Percentiles rank a stretch among this genome's conserved stretches.
phyloP scores from a whole-genome alignment of 2,329 filamentous ascomycete species.

The Huntiella moniliformis region DNA sequence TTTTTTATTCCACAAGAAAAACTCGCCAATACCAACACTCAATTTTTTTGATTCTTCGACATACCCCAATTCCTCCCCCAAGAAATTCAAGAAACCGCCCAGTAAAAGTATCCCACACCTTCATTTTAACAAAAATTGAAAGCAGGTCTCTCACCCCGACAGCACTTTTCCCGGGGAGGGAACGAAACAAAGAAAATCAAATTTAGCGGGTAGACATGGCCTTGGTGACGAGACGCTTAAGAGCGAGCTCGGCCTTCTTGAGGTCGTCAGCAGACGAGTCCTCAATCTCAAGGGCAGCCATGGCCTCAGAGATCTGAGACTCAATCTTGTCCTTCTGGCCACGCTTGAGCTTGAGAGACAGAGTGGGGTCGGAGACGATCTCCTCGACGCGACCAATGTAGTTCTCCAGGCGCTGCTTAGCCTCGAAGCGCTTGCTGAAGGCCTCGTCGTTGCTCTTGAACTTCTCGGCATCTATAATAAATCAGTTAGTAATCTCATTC shows the following conservation, averaged over 20 bases:
- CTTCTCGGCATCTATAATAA: slow-evolving; percentile 60
- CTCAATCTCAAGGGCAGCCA: slow-evolving; percentile 91
- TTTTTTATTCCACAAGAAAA: too few relatives aligned
- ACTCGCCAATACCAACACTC: too few relatives aligned
- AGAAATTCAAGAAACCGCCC: too few relatives aligned
- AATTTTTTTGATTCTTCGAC: too few relatives aligned
- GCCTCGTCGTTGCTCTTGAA: slow-evolving; percentile 97
- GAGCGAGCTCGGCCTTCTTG: slow-evolving; percentile 98
- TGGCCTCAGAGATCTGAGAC: slow-evolving; percentile 86
- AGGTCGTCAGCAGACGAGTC: slow-evolving; percentile 83
- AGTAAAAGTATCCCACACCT: too few relatives aligned
- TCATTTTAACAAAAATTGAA: not conserved
- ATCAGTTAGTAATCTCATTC: slow-evolving; percentile 8
- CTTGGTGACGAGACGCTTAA: slow-evolving; percentile 98
- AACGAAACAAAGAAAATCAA: not conserved
- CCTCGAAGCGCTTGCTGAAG: slow-evolving; percentile 98
- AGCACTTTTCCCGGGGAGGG: not conserved
- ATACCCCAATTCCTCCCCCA: too few relatives aligned
- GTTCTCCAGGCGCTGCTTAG: slow-evolving; percentile 95
- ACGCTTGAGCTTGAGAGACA: slow-evolving; percentile 95
- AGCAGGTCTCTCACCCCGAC: not conserved
- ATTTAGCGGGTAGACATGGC: slow-evolving; percentile 79
- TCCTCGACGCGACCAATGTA: slow-evolving; percentile 98
- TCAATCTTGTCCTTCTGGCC: slow-evolving; percentile 99
- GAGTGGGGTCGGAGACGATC: slow-evolving; percentile 88